Conservation (phyloP, 1,284 basidiomycete species). For the Sphagnurus paluster region DNA sequence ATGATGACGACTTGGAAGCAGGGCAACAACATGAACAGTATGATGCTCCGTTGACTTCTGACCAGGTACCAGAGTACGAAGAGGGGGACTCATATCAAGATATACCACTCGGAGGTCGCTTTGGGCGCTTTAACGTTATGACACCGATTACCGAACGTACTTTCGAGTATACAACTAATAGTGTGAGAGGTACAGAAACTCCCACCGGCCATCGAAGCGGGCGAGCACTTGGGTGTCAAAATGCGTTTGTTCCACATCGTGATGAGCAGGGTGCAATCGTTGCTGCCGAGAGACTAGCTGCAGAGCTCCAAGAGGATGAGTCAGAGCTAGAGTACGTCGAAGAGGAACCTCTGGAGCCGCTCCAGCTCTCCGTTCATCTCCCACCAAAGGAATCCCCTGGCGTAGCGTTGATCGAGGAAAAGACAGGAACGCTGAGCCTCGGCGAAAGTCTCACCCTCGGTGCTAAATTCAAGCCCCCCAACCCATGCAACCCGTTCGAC, state of each 20-base stretch:
- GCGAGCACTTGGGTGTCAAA: slow-evolving; percentile 23
- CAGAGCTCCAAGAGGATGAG: slow-evolving; percentile 44
- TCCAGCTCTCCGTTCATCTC: slow-evolving; percentile 29
- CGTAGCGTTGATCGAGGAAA: slow-evolving; percentile 44
- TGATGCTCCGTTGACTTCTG: slow-evolving; percentile 26
- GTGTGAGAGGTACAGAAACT: slow-evolving; percentile 48
- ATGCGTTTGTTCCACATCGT: slow-evolving; percentile 23
- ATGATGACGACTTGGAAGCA: slow-evolving; percentile 29
- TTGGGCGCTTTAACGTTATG: slow-evolving; percentile 84
- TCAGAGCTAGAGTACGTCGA: slow-evolving; percentile 30
- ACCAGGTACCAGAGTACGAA: slow-evolving; percentile 34
- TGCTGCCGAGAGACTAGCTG: slow-evolving; percentile 55
- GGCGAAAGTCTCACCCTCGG: slow-evolving; percentile 60
- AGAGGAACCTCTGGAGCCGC: slow-evolving; percentile 29
- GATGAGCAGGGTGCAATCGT: slow-evolving; percentile 49
- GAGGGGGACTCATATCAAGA: slow-evolving; percentile 39
- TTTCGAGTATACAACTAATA: slow-evolving; percentile 77
- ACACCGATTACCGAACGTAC: slow-evolving; percentile 95
- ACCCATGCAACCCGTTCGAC: slow-evolving; percentile 90
- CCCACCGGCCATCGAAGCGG: slow-evolving; percentile 37
- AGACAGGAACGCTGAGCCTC: slow-evolving; percentile 61
- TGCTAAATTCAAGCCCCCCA: slow-evolving; percentile 69
- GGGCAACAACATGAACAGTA: slow-evolving; percentile 32
- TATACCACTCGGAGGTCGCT: slow-evolving; percentile 68
- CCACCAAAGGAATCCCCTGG: slow-evolving; percentile 25